Base-by-base conservation (phyloP, 2,329 filamentous ascomycete species). In the Apiospora malaysiana region DNA sequence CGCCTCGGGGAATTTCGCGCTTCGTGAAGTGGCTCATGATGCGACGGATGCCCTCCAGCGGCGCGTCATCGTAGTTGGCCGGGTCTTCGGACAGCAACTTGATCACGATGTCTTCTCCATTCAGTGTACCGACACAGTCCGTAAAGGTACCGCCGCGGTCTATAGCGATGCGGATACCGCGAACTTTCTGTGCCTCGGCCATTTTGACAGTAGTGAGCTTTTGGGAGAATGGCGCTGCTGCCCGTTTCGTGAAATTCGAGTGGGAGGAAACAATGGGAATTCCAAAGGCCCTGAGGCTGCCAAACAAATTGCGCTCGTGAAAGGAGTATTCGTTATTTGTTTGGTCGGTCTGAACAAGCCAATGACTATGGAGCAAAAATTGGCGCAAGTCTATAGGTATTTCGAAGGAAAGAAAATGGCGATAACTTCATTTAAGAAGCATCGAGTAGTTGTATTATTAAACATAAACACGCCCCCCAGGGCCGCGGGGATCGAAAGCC, bases 31-130 rank as follows among this genome's bases (percentile, higher is more conserved):
- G 91, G 74, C 91, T 92, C 82, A 97, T 90, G 70, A 97, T 91
- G 71, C 95, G 91, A 21, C 95, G 90, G 78, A 97, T 97, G 40
- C 94, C 94, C 84, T 97, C 95, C 23, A 97, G 88, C 2, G 95
- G 95, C 16, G 95, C 95, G 85, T 98, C 95, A 21, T 91, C 87
- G 83, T 98, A 98, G 84, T 97, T 97, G 70, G 90, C 87, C 2
- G 95, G 95, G 80, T 97, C 95, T 77, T 95, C 94, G 2, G 94
- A 97, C 23, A 97, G 89, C 2, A 97, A 89, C 83, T 97, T 97
- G 82, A 96, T 94, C 70, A 97, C 86, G 69, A 94, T 87, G 79
- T 96, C 93, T 79, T 95, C 89, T 87, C 93, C 74, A 86, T 91
- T 76, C 6, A 92, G 89, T 77, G 95, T 95, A 74, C 94, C 94